A percentile compares a stretch with the other conserved stretches of the same genome.
These are phyloP conservation scores for Penicillium olsonii DNA, from an alignment of 2,329 filamentous ascomycete species.

Conservation along the genomic window DNA sequence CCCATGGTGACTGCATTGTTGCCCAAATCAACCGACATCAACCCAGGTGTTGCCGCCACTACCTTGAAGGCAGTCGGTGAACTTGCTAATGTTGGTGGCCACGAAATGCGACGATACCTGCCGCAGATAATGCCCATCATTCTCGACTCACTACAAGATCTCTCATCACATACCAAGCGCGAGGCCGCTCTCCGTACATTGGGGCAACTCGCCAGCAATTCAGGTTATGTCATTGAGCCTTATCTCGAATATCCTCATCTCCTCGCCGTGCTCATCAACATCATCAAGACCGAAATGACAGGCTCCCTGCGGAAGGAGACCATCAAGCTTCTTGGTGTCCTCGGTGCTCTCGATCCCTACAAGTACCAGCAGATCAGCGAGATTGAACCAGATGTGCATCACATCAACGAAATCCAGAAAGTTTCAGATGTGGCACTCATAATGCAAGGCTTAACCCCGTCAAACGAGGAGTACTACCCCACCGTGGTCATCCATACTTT, in stretches of 20 bases:
- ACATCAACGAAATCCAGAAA: conserved; percentile 64
- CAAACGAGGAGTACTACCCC: conserved; percentile 97
- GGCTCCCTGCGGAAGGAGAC: conserved; percentile 87
- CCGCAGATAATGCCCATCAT: conserved; percentile 93
- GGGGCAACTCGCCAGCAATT: conserved; percentile 90
- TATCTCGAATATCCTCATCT: conserved; percentile 95
- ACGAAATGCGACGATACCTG: conserved; percentile 91
- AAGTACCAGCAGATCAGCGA: conserved; percentile 93
- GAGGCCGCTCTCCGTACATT: conserved; percentile 89
- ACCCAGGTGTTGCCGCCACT: conserved; percentile 85
- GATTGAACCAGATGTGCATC: conserved; percentile 77
- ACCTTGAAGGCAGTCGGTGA: conserved; percentile 96
- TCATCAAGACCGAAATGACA: conserved; percentile 89
- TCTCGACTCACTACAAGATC: conserved; percentile 88
- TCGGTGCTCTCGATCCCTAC: conserved; percentile 93
- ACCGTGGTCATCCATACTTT: conserved; percentile 97
- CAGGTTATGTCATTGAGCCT: conserved; percentile 94
- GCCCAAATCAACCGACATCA: conserved; percentile 83
- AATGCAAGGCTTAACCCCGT: conserved; percentile 95
- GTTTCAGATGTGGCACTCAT: conserved; percentile 95
- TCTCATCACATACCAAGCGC: conserved; percentile 85
- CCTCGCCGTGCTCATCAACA: conserved; percentile 86
- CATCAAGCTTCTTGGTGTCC: conserved; percentile 92
- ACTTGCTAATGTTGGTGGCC: conserved; percentile 87
- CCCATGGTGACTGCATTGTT: conserved; percentile 94